Conservation (phyloP, 163 green algal genomes). For the Scenedesmus sp. region DNA sequence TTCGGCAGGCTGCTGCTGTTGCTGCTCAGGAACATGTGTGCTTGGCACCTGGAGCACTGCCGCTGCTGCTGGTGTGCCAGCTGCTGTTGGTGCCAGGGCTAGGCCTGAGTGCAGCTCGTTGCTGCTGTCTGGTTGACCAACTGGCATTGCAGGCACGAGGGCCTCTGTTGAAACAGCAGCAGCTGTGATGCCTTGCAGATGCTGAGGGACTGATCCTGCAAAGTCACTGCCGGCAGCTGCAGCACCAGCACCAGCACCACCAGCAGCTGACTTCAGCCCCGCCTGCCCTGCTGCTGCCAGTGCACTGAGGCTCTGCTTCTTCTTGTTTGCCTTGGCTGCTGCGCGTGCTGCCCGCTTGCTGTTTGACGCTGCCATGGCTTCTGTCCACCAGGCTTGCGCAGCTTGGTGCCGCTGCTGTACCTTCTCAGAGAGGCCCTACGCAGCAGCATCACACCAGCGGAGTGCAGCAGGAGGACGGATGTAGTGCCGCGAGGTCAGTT, state of each 20-base stretch:
- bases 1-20: neutral
- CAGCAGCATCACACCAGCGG: neutral
- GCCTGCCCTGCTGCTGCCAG: constrained; percentile 1
- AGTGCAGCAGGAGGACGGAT: neutral
- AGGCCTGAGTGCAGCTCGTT: neutral
- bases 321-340: neutral
- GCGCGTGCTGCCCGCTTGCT: constrained; percentile 3
- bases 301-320: neutral
- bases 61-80: neutral
- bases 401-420: constrained; percentile 41
- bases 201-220: neutral
- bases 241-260: neutral
- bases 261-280: neutral
- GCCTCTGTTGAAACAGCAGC: neutral
- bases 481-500: neutral
- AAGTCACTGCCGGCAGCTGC: neutral
- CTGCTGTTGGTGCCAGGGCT: neutral
- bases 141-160: neutral
- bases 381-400: constrained; percentile 20
- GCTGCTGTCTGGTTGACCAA: neutral
- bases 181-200: neutral
- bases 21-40: neutral
- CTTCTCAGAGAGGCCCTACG: constrained; percentile 6
- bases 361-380: constrained; percentile 24
- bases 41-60: neutral